A percentile compares a stretch with the other conserved stretches of the same genome.
Conservation (phyloP, 768 basidiomycete genomes). For the Mycena sanguinolenta region DNA sequence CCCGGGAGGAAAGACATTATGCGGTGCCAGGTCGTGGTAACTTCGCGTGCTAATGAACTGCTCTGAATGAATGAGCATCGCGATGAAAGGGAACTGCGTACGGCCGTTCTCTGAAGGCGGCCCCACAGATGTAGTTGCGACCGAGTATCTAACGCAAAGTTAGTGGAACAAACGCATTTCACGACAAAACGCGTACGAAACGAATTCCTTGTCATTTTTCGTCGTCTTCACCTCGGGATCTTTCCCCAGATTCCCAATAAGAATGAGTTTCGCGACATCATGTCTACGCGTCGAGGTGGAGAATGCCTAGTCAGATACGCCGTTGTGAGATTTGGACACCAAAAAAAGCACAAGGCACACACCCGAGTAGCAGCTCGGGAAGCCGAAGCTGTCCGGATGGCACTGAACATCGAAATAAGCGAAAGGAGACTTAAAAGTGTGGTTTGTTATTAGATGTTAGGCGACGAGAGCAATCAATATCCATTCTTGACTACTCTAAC, state of each 20-base stretch:
- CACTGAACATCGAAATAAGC: slow-evolving; percentile 62
- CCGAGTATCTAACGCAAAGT: slow-evolving; percentile 69
- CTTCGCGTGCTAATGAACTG: slow-evolving; percentile 36
- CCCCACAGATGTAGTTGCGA: slow-evolving; percentile 78
- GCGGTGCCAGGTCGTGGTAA: slow-evolving; percentile 80
- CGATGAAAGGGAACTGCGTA: slow-evolving; percentile 48
- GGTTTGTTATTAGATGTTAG: slow-evolving; percentile 1
- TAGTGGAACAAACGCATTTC: neutral
- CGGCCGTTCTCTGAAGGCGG: slow-evolving; percentile 74
- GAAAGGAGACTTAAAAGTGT: neutral
- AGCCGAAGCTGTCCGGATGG: slow-evolving; percentile 55
- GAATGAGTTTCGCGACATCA: slow-evolving; percentile 81
- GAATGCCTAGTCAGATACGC: slow-evolving; percentile 63
- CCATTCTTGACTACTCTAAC: too few species aligned
- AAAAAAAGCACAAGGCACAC: neutral
- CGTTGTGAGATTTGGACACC: slow-evolving; percentile 4
- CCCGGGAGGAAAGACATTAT: slow-evolving; percentile 78
- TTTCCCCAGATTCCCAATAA: slow-evolving; percentile 79
- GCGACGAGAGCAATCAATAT: neutral
- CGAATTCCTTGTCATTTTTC: slow-evolving; percentile 83
- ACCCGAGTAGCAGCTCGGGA: slow-evolving; percentile 19
- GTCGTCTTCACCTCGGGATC: slow-evolving; percentile 80
- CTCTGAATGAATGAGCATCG: slow-evolving; percentile 3
- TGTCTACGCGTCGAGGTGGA: slow-evolving; percentile 67
- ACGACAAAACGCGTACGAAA: slow-evolving; percentile 64